Evolutionary conservation across 768 basidiomycete genomes (phyloP), one percentile per base, ranked within the genome.

Genomic region (Auriscalpium microsporum): DNA sequence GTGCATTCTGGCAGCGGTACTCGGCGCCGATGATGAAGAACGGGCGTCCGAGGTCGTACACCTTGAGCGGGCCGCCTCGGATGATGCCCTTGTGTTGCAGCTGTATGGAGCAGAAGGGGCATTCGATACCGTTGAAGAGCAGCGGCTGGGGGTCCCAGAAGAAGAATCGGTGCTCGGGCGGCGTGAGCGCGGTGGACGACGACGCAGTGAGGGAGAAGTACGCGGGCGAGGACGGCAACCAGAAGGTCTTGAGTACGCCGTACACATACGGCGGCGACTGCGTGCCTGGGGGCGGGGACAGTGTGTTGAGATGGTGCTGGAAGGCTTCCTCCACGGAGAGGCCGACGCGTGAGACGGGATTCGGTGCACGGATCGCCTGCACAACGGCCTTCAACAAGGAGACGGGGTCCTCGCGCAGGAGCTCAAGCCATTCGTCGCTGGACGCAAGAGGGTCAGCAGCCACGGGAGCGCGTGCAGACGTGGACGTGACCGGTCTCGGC

Each of bases 21-120:
- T 87, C 84, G 64, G 87, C 88, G n/a, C 86, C 89, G 37, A 91
- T 87, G 67, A 91, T 78, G 65, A 86, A 90, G 70, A 90, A 91
- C 3, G 87, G 86, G 57, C 80, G 81, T 59, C 84, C 82, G 49
- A 91, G 79, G 62, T 91, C 88, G 65, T 89, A 87, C 5, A 90
- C 78, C 62, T 87, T 90, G 64, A 89, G 71, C 0, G 89, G 89
- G 0, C 88, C 87, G 0, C 79, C 78, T 57, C 75, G 79, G 68
- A 90, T 90, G 44, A 84, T 79, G 3, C 89, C 89, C 36, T 78
- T 77, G 68, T 90, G 87, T 36, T 66, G 60, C 40, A 91, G 76
- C 1, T 83, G 76, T 5, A 75, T 64, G 8, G 79, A 69, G 64
- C 89, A 91, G 45, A 64, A 73, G 0, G 87, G 86, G 61, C 89